Base-by-base conservation (phyloP, 2,329 filamentous ascomycete species). In the Cladophialophora bantiana region DNA sequence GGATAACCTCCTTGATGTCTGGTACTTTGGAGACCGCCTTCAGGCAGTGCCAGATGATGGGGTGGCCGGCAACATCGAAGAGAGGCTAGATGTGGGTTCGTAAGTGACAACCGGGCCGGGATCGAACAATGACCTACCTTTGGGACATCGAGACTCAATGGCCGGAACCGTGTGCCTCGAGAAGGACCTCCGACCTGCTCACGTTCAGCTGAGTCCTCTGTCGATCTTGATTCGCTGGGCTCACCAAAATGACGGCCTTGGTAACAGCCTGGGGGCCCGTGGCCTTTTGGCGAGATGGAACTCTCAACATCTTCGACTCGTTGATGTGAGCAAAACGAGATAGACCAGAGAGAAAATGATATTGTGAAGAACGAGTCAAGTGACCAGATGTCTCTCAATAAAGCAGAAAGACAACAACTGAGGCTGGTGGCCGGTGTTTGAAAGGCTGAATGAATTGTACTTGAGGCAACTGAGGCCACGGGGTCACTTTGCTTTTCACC, bases 1-100 rank as follows among this genome's bases (percentile, higher is more conserved):
- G 90, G 84, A 95, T 94, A 74, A 99, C 94, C 82, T 99, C 95
- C 77, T 93, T 92, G 80, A 99, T 92, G 76, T 92, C 90, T 75
- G 92, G 90, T 68, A 98, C 92, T 79, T 94, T 96, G 72, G 92
- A 89, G 76, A 98, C 87, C 75, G 95, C 93, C 76, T 90, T 91
- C 78, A 99, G 88, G 85, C 94, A 97, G 85, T 99, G 95, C 86
- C 94, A 94, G 84, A 98, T 93, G 83, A 99, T 98, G 74, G 94
- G 93, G 82, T 99, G 95, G 74, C 95, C 95, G 73, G 95, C 95
- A 77, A 99, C 93, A 80, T 97, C 94, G 84, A 99, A 98, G 74
- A 99, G 91, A 71, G 95, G 95, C 93, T 96, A 48, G 4, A 60
- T 15, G 75, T 59, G 50, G 35, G 13, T 59, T 42, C 20, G 52